A percentile compares a stretch with the other conserved stretches of the same genome.
These are phyloP conservation scores for Oryza officinalis DNA, from an alignment of 176 grass and related monocot genomes.

Conservation along the genomic window DNA sequence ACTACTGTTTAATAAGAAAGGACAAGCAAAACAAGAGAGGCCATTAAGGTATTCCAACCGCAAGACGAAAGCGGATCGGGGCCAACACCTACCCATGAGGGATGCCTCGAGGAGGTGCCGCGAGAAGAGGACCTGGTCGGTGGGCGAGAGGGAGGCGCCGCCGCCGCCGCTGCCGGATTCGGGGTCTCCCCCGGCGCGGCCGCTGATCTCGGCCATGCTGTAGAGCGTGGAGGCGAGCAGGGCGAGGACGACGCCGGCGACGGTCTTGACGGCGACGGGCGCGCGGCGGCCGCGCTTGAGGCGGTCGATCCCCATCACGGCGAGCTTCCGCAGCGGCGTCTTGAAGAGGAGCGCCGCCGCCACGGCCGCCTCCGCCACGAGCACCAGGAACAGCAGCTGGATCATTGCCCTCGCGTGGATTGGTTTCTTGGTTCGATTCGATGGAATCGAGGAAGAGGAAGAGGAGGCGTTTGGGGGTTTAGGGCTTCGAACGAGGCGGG, in stretches of 20 bases:
- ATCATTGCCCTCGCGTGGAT: conserved; percentile 47
- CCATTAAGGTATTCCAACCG: background rate
- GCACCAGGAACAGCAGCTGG: conserved; percentile 75
- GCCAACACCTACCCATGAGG: conserved; percentile 75
- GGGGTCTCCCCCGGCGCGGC: conserved; percentile 41
- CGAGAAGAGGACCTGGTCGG: conserved; percentile 84
- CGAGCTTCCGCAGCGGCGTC: conserved; percentile 72
- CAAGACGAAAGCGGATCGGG: background rate
- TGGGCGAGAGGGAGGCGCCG: conserved; percentile 59
- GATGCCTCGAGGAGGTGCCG: conserved; percentile 84
- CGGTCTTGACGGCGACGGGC: conserved; percentile 74
- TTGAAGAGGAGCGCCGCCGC: conserved; percentile 72
- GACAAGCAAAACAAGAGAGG: background rate
- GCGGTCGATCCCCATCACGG: conserved; percentile 59
- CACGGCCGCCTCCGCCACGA: conserved; percentile 59
- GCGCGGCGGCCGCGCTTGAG: conserved; percentile 80
- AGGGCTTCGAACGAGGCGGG: background rate
- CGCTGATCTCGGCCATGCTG: conserved; percentile 71
- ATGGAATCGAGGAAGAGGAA: conserved; percentile 1
- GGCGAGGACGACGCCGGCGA: conserved; percentile 58
- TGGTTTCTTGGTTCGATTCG: conserved; percentile 15
- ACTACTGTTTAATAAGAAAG: background rate
- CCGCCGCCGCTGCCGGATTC: conserved; percentile 29
- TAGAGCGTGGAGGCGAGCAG: conserved; percentile 67
- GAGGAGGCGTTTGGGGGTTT: background rate